Conservation (phyloP, 306 rosid species). For the Alnus glutinosa region DNA sequence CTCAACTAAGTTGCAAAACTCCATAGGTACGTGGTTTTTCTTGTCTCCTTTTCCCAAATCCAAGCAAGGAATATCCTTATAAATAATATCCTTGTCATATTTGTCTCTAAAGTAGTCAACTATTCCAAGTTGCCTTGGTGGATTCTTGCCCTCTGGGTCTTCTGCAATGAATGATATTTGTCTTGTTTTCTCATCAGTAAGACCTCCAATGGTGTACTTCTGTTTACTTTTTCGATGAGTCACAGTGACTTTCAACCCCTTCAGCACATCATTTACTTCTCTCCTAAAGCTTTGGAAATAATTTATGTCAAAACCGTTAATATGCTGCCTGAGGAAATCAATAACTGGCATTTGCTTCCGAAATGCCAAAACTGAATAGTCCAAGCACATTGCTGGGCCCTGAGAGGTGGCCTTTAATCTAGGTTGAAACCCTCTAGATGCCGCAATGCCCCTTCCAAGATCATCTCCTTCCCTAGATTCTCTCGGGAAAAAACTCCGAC, state of each 20-base stretch:
- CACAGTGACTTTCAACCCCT: slow-evolving; percentile 59
- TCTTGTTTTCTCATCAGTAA: slow-evolving; percentile 41
- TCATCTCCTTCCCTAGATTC: slow-evolving; percentile 39
- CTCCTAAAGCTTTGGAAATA: slow-evolving; percentile 40
- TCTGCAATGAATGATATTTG: slow-evolving; percentile 44
- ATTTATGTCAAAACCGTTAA: slow-evolving; percentile 32
- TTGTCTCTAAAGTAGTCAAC: slow-evolving; percentile 57
- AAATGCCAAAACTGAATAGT: slow-evolving; percentile 73
- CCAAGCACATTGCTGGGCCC: slow-evolving; percentile 63
- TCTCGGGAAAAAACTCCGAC: slow-evolving; percentile 54
- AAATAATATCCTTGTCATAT: slow-evolving; percentile 45
- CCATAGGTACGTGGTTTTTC: slow-evolving; percentile 67
- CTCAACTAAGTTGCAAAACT: slow-evolving; percentile 66
- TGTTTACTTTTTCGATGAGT: slow-evolving; percentile 64
- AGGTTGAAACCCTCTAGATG: slow-evolving; percentile 58
- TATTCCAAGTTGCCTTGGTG: slow-evolving; percentile 36
- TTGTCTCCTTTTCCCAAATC: slow-evolving; percentile 50
- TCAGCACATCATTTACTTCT: slow-evolving; percentile 36
- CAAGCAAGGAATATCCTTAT: slow-evolving; percentile 67
- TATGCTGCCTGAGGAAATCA: slow-evolving; percentile 49
- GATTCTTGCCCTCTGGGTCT: slow-evolving; percentile 39
- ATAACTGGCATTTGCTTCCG: slow-evolving; percentile 51
- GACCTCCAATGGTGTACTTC: slow-evolving; percentile 44
- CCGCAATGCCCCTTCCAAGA: slow-evolving; percentile 51
- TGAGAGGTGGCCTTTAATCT: slow-evolving; percentile 61